A percentile compares a stretch with the other conserved stretches of the same genome.
Evolutionary conservation across 345 rosid species (phyloP).

Genomic region (Physaria fendleri): DNA sequence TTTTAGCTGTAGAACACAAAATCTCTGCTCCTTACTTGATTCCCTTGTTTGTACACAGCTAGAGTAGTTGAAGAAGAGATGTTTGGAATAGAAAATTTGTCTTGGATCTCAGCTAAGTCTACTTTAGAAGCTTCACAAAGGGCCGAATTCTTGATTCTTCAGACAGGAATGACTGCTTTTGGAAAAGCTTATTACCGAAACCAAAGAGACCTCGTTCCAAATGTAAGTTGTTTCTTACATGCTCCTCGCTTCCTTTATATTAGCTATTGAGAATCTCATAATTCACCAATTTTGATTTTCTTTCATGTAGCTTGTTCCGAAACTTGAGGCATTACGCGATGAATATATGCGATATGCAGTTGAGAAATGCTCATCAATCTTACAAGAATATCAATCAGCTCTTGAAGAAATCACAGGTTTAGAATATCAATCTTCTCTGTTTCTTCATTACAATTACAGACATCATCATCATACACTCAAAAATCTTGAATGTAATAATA

Average conservation of each 20-base stretch:
- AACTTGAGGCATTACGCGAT: conserved; percentile 88
- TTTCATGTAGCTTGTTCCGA: conserved; percentile 65
- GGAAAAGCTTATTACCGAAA: conserved; percentile 87
- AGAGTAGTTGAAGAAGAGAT: conserved; percentile 92
- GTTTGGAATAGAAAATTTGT: conserved; percentile 77
- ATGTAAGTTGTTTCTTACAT: conserved; percentile 36
- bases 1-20: background rate
- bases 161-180: conserved; percentile 96
- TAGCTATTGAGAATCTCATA: background rate
- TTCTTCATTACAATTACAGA: background rate
- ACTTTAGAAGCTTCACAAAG: conserved; percentile 85
- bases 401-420: conserved; percentile 89
- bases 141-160: conserved; percentile 79
- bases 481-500: background rate
- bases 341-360: conserved; percentile 81
- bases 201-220: conserved; percentile 81
- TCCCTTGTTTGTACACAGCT: conserved; percentile 47
- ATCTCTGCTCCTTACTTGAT: conserved; percentile 17
- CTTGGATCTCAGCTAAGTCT: conserved; percentile 91
- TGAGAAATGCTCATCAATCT: conserved; percentile 72
- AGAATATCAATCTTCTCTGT: background rate
- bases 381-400: conserved; percentile 80
- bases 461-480: background rate
- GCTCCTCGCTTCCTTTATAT: background rate
- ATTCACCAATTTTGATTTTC: background rate